These are phyloP conservation scores for Rhynchosporium secalis DNA, from an alignment of 2,329 filamentous ascomycete species.

Conservation along the genomic window DNA sequence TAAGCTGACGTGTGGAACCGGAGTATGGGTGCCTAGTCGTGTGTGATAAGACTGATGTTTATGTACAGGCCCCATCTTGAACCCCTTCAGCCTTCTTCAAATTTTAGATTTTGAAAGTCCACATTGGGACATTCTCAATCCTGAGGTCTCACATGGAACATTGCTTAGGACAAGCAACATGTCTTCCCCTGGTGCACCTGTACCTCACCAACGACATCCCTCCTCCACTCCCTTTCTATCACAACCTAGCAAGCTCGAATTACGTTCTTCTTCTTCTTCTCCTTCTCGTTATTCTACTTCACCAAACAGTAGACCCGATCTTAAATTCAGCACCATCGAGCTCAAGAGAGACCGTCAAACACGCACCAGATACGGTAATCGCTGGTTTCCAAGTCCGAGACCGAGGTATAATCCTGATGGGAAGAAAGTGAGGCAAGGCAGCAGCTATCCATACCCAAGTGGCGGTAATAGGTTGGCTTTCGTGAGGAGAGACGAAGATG, in stretches of 20 bases:
- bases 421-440: conserved; percentile 4
- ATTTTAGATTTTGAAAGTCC: too few species aligned
- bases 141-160: too few species aligned
- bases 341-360: background rate
- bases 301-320: background rate
- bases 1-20: background rate
- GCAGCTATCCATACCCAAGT: conserved; percentile 9
- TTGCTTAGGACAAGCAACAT: background rate
- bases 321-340: background rate
- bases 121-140: background rate
- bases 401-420: conserved; percentile 4
- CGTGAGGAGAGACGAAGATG: background rate
- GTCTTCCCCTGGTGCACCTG: background rate
- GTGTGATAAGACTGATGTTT: background rate
- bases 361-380: background rate
- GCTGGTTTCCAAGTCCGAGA: conserved; percentile 11
- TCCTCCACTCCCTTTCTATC: too few species aligned
- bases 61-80: background rate
- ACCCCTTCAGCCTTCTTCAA: too few species aligned
- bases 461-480: conserved; percentile 8
- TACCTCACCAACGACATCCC: too few species aligned
- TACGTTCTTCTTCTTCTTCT: too few species aligned
- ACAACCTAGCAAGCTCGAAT: too few species aligned
- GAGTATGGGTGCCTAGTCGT: background rate
- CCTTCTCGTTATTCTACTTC: too few species aligned